Base-by-base conservation (phyloP, 2,329 filamentous ascomycete species). In the Aureobasidium sp. region DNA sequence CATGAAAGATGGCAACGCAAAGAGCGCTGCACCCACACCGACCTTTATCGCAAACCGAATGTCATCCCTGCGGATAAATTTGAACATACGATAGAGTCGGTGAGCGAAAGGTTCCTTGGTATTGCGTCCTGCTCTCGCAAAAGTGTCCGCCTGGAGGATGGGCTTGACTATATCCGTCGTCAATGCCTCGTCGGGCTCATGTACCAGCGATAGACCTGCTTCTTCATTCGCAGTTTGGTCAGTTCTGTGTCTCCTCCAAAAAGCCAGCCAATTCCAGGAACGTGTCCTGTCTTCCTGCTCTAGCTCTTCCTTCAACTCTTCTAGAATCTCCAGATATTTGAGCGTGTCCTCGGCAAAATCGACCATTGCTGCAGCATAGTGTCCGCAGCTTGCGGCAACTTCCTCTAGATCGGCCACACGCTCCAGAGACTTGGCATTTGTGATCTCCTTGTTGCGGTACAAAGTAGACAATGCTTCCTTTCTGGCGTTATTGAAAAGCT, bases 321-420 rank as follows among this genome's bases (percentile, higher is more conserved):
- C 91, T 5, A 99, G 77, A 0, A 94, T 87, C 58, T 90, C 85
- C 48, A 99, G 75, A 68, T 96, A 94, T 13, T 83, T 84, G 66
- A 90, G 85, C 77, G 96, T 89, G 70, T 97, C 91, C 71, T 96
- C 90, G 0, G 91, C 92, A 70, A 97, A 93, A 67, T 94, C 89
- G 65, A 94, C 84, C 29, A 99, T 79, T 47, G 89, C 95, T 72
- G 94, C 97, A 71, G 90, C 93, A 71, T 97, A 99, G 74, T 97
- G 92, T 0, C 94, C 93, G 70, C 94, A 99, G 62, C 92, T 95
- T n/a, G 94, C 93, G 44, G 93, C 92, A 12, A 97, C 92, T 74
- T 99, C 94, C 73, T 99, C 94, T 62, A 96, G 91, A 73, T 97
- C 94, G 2, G 93, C 94, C 70, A 95, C 88, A 9, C 93, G 82